These are phyloP conservation scores for Limtongia smithiae DNA, from an alignment of 805 yeast genomes.

Conservation along the genomic window DNA sequence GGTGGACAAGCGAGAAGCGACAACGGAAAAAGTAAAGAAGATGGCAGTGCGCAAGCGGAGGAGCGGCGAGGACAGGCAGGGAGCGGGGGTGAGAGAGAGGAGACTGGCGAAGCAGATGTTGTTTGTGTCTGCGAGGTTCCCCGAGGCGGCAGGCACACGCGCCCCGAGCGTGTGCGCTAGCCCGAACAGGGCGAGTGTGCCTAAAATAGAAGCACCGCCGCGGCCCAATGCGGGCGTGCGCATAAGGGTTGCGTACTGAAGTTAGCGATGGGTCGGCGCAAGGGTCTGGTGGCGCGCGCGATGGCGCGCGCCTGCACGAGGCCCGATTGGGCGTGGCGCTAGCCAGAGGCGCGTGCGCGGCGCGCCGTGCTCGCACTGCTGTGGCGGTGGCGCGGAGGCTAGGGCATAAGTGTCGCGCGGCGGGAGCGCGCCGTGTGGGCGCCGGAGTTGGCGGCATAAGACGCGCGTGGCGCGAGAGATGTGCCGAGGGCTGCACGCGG, in stretches of 20 bases:
- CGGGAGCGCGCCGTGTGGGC: constrained; percentile 2
- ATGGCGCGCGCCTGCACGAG: too few species aligned
- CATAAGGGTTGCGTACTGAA: too few species aligned
- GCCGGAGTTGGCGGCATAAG: constrained; percentile 1
- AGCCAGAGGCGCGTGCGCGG: constrained; percentile 1
- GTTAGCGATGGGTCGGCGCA: too few species aligned
- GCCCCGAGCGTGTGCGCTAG: too few species aligned
- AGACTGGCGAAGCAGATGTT: not conserved
- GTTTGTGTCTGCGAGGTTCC: not conserved
- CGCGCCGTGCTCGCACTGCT: not conserved
- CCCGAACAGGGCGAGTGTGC: too few species aligned
- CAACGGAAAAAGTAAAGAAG: too few species aligned
- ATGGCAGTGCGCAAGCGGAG: too few species aligned
- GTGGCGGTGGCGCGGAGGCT: not conserved
- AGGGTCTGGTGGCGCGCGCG: too few species aligned
- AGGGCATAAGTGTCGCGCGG: not conserved
- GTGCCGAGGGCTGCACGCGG: constrained; percentile 6
- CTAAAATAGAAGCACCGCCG: too few species aligned
- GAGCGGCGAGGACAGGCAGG: not conserved
- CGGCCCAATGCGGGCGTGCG: too few species aligned
- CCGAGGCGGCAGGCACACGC: too few species aligned
- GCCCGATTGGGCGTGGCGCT: not conserved
- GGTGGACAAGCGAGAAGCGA: not conserved
- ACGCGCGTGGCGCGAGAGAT: not conserved
- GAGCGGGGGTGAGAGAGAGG: not conserved